Base-by-base conservation (phyloP, 331 rosid genomes). In the Malus hybrid region DNA sequence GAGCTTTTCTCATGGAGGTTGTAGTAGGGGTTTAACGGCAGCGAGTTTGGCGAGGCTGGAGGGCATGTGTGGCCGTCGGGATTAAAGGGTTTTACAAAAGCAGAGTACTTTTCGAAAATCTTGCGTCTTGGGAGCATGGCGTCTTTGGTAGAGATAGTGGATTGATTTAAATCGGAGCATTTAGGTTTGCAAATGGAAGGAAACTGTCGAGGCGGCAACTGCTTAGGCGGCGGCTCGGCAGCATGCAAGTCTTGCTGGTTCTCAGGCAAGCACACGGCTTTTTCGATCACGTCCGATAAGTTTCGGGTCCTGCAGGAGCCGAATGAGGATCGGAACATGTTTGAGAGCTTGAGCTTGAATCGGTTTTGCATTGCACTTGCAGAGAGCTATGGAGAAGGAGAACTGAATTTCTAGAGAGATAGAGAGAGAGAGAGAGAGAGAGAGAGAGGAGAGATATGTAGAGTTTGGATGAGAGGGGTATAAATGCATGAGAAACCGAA, bases 271-370 rank as follows among this genome's bases (percentile, higher is more conserved):
- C 87, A 81, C 4, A 82, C 86, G 2, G 93, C 79, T 46, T 82
- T 91, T 36, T 92, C 89, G 60, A 89, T 77, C 0, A 89, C 90
- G 52, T 95, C 96, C 2, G 91, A 79, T 42, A 89, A 13, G 84
- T 87, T 83, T 13, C 89, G 84, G 70, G 93, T 66, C 5, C 96
- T 82, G 78, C 99, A 95, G 7, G 97, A 89, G 32, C 82, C 91
- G 77, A 94, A 85, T 15, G 99, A 87, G 82, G 93, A 79, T 0
- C 89, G 93, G 77, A 92, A 87, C 84, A 95, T 89, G 87, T 93
- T 91, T 66, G 97, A 85, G 84, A 95, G 88, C 78, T 90, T 86
- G 69, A 82, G 71, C 83, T 88, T 95, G 70, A 92, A 86, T n/a
- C 88, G 78, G 81, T 79, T 88, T 48, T 95, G 92, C 99, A 95